These are phyloP conservation scores for Symbiodinium pilosum DNA, from an alignment of 73 alveolate species.

Conservation along the genomic window DNA sequence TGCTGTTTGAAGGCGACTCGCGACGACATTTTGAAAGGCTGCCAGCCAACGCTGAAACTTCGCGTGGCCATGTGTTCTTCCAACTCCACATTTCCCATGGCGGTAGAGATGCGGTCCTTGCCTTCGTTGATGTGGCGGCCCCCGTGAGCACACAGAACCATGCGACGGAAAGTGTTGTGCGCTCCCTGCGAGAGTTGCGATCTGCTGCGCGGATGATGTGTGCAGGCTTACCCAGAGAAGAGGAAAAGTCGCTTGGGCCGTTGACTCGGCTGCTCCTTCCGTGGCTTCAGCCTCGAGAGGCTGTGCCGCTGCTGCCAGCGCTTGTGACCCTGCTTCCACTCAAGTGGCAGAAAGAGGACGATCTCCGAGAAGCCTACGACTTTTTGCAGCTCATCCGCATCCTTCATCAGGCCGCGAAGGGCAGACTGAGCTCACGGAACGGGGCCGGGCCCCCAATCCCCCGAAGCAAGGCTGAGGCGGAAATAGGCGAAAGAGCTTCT, in stretches of 20 bases:
- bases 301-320: background rate
- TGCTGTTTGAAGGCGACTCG: slow-evolving; percentile 3
- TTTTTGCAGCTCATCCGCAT: slow-evolving; percentile 10
- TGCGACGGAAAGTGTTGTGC: background rate
- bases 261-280: background rate
- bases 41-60: slow-evolving; percentile 9
- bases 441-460: slow-evolving; percentile 5
- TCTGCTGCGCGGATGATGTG: background rate
- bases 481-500: no score
- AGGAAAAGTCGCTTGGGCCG: background rate
- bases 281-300: background rate
- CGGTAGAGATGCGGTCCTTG: background rate
- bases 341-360: background rate
- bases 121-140: slow-evolving; percentile 4
- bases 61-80: slow-evolving; percentile 36
- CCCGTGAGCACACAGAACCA: background rate
- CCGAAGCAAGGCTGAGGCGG: background rate
- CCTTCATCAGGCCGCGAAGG: slow-evolving; percentile 11
- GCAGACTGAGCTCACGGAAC: background rate
- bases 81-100: background rate
- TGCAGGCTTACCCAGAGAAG: background rate
- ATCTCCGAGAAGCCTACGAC: background rate
- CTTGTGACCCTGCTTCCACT: background rate
- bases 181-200: background rate
- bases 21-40: slow-evolving; percentile 10